These are phyloP conservation scores for Aspergillus quadrilineatus DNA, from an alignment of 2,329 filamentous ascomycete genomes.

Conservation along the genomic window DNA sequence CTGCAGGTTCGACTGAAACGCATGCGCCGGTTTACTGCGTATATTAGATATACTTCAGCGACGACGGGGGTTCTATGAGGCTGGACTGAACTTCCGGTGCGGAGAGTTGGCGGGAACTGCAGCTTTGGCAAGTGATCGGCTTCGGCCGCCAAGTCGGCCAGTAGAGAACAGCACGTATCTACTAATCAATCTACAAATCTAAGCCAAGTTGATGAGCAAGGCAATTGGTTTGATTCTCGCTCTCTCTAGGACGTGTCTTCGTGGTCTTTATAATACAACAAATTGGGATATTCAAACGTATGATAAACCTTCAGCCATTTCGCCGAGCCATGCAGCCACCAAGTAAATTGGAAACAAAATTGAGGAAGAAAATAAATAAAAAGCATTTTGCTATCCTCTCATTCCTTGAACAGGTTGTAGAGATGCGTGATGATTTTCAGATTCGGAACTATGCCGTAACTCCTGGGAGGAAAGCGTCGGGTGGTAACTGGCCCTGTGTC, in stretches of 20 bases:
- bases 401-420: slow-evolving; percentile 2
- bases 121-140: neutral
- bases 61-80: neutral
- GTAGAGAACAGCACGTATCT: too few species aligned
- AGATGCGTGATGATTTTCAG: neutral
- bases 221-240: neutral
- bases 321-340: slow-evolving; percentile 36
- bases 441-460: slow-evolving; percentile 12
- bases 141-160: slow-evolving; percentile 9
- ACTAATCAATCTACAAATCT: neutral
- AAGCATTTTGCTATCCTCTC: neutral
- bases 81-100: slow-evolving; percentile 1
- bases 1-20: slow-evolving; percentile 15
- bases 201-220: neutral
- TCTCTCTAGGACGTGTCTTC: slow-evolving; percentile 25
- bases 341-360: slow-evolving; percentile 10
- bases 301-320: slow-evolving; percentile 25
- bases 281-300: slow-evolving; percentile 18
- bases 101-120: slow-evolving; percentile 14
- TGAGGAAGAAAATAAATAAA: slow-evolving; percentile 4
- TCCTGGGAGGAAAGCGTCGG: slow-evolving; percentile 49
- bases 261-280: slow-evolving; percentile 18
- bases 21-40: slow-evolving; percentile 3
- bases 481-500: slow-evolving; percentile 46
- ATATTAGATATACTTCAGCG: neutral